Evolutionary conservation across 2,329 filamentous ascomycete genomes (phyloP), one percentile per base, ranked within the genome.

Genomic region (Cladophialophora yegresii): DNA sequence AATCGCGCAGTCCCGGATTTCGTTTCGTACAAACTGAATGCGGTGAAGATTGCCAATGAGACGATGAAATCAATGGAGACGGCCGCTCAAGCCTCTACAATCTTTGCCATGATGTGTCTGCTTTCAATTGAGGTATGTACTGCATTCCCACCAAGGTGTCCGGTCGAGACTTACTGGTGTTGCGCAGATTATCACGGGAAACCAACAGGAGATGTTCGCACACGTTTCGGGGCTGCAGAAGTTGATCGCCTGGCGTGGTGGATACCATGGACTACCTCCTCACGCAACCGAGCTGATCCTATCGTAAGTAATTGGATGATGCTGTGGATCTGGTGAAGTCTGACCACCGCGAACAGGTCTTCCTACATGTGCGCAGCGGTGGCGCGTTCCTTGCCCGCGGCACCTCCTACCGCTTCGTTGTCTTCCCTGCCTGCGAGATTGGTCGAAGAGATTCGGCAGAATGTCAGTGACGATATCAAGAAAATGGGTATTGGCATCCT

Each of bases 61-160:
- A 62, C 47, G 1, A 61, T 65, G 63, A 62, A 58, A 40, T 65
- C 63, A 1, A 65, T 65, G 58, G 63, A 65, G n/a, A 62, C 54
- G 36, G 63, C 63, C 13, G 54, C 55, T 16, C 60, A 65, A 36
- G 63, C 59, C 22, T 65, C 63, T 9, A 65, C 63, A 9, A 65
- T 65, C 16, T 65, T 65, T 40, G 63, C 63, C 4, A 61, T 65
- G 58, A 65, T 65, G 63, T 65, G 63, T 49, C 43, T 65, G 36
- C 43, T 65, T 43, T 62, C 63, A 16, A 65, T 65, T 10, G 63
- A 65, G 58, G 63, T 65, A 12, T 10, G 63, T 49, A 26, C 8
- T 22, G 12, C 32, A 30, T 43, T 49, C 50, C 13, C 20, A 5
- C 45, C 43, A 26, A 22, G 10, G 23, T 3, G 33, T 22, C 3